Evolutionary conservation across 345 rosid genomes (phyloP).

Genomic region (sweet orange (Citrus sinensis)): DVS_A1.0 CM039165.1:1442501-1443000

Average conservation of each 20-base stretch:
- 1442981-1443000: conserved; percentile 47
- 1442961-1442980: conserved; percentile 36
- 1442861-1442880: conserved; percentile 51
- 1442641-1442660: background rate
- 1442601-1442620: background rate
- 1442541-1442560: background rate
- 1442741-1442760: conserved; percentile 44
- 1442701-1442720: conserved; percentile 64
- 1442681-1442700: conserved; percentile 62
- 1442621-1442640: background rate
- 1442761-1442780: conserved; percentile 57
- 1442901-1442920: conserved; percentile 42
- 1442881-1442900: conserved; percentile 31
- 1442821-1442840: conserved; percentile 49
- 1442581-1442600: background rate
- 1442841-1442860: conserved; percentile 46
- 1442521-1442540: conserved; percentile 50
- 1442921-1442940: conserved; percentile 44
- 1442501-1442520: conserved; percentile 96
- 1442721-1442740: conserved; percentile 69
- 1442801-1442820: conserved; percentile 29
- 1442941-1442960: conserved; percentile 53
- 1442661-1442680: conserved; percentile 52
- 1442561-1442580: no score
- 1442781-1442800: conserved; percentile 41